Conservation (phyloP, 805 yeast species). For the Trichomonascus vanleenenianus region DNA sequence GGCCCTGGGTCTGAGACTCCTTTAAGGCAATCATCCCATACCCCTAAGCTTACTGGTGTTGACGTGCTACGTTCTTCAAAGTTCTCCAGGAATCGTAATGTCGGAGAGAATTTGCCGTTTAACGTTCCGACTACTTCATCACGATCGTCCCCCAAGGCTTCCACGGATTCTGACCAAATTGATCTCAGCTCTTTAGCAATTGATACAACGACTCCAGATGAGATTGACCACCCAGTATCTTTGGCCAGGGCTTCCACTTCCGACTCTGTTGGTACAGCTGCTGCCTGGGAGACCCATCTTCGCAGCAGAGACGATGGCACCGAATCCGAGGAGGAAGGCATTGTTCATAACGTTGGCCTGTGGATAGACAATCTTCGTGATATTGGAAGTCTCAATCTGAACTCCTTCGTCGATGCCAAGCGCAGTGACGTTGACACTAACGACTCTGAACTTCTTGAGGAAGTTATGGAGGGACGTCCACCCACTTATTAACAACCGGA, state of each 20-base stretch:
- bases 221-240: not conserved
- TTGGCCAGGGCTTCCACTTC: not conserved
- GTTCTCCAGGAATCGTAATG: not conserved
- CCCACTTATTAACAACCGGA: not conserved
- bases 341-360: slow-evolving; percentile 15
- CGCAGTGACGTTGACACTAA: not conserved
- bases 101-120: not conserved
- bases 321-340: slow-evolving; percentile 20
- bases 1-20: not conserved
- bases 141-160: not conserved
- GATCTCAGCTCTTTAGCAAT: not conserved
- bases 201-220: slow-evolving; percentile 1
- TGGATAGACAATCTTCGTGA: slow-evolving; percentile 18
- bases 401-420: not conserved
- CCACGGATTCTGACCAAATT: not conserved
- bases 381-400: slow-evolving; percentile 5
- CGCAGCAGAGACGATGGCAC: slow-evolving; percentile 3
- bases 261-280: not conserved
- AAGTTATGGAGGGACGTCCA: not conserved
- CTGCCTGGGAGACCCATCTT: slow-evolving; percentile 19
- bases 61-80: not conserved
- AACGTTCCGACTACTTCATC: not conserved
- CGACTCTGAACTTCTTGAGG: not conserved
- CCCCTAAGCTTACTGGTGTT: not conserved
- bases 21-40: not conserved